These are phyloP conservation scores for Vaccinium myrtillus DNA, from an alignment of 148 eudicot species.

Conservation along the genomic window DNA sequence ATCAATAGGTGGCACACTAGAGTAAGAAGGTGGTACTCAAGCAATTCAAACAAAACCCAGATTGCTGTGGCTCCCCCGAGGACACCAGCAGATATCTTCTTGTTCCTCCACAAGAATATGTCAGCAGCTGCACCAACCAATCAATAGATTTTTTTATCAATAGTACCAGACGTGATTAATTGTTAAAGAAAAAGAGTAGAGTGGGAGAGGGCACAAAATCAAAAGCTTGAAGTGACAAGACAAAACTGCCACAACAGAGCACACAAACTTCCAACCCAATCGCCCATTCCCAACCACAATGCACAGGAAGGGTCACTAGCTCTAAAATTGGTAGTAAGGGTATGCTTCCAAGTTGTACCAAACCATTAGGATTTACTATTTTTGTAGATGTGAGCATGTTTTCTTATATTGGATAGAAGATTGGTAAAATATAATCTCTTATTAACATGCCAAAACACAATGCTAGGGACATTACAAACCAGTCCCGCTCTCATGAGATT, in stretches of 20 bases:
- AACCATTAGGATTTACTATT: not conserved
- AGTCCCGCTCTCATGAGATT: not conserved
- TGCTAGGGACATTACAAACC: not conserved
- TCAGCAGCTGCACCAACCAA: constrained; percentile 72
- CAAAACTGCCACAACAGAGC: not conserved
- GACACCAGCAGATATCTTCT: constrained; percentile 78
- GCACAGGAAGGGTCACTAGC: too few relatives aligned
- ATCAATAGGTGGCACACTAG: constrained; percentile 69
- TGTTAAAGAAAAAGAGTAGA: not conserved
- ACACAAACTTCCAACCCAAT: not conserved
- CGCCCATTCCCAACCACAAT: not conserved
- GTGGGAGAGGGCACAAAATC: not conserved
- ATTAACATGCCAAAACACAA: not conserved
- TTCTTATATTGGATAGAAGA: not conserved
- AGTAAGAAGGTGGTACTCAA: constrained; percentile 76
- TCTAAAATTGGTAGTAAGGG: not conserved
- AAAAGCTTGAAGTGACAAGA: not conserved
- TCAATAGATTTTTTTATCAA: not conserved
- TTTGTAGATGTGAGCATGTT: not conserved
- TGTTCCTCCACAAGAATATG: constrained; percentile 91
- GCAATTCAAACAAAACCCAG: constrained; percentile 80
- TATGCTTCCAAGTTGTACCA: not conserved
- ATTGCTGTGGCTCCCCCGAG: constrained; percentile 73
- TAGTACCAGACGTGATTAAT: not conserved
- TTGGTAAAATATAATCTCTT: not conserved